Conservation (phyloP, 2,329 filamentous ascomycete species). For the Ploettnerulaceae sp. region DNA sequence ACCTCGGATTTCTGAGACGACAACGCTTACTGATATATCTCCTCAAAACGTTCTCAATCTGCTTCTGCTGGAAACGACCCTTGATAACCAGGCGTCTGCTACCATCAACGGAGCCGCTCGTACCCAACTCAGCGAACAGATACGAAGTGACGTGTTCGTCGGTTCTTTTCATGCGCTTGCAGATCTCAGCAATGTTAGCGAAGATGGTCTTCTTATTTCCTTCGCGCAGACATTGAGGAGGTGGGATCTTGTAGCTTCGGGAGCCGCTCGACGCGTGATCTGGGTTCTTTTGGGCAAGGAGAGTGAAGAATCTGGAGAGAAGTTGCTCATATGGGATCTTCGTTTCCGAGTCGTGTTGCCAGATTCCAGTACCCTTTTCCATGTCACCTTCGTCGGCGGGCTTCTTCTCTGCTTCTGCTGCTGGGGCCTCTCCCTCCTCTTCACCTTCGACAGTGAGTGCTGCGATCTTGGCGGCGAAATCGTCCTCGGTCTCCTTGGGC, state of each 20-base stretch:
- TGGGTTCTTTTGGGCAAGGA: slow-evolving; percentile 92
- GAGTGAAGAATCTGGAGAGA: slow-evolving; percentile 87
- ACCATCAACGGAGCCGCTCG: slow-evolving; percentile 90
- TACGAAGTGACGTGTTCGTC: slow-evolving; percentile 98
- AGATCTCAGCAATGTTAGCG: slow-evolving; percentile 97
- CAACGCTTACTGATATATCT: slow-evolving; percentile 78
- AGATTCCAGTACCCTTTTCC: slow-evolving; percentile 37
- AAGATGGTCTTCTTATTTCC: slow-evolving; percentile 99
- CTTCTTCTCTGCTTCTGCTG: slow-evolving; percentile 21
- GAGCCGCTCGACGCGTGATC: slow-evolving; percentile 84
- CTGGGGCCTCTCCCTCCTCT: slow-evolving; percentile 24
- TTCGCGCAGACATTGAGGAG: slow-evolving; percentile 97
- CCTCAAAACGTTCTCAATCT: slow-evolving; percentile 94
- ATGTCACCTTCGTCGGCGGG: slow-evolving; percentile 33
- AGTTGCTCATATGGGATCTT: slow-evolving; percentile 80
- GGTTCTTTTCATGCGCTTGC: slow-evolving; percentile 98
- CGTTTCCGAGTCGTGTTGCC: slow-evolving; percentile 34
- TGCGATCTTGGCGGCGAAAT: slow-evolving; percentile 34
- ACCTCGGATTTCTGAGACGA: slow-evolving; percentile 30
- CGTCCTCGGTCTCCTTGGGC: slow-evolving; percentile 33
- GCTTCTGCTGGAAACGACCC: slow-evolving; percentile 99
- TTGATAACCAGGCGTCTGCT: slow-evolving; percentile 93
- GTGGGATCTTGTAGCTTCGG: slow-evolving; percentile 98
- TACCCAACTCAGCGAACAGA: slow-evolving; percentile 96
- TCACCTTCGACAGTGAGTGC: slow-evolving; percentile 33